Percentiles rank a stretch among this genome's conserved stretches.
Conservation (phyloP, 495 filamentous ascomycete genomes). For the Cercophora samala region DNA sequence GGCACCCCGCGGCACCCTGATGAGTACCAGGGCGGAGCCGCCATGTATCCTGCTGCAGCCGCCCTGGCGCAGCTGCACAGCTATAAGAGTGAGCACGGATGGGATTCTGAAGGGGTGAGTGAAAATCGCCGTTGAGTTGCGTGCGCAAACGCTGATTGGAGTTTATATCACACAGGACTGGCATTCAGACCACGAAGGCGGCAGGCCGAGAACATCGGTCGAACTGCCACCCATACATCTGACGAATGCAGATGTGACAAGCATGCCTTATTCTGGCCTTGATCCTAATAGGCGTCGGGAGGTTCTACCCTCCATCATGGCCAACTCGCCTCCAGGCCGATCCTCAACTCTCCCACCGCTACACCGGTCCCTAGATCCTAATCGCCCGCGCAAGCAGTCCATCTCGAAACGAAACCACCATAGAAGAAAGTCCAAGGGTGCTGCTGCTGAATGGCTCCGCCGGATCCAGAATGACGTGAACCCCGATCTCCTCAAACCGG, state of each 20-base stretch:
- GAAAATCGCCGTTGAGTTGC: not conserved
- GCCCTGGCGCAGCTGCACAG: conserved; percentile 81
- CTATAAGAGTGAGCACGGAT: conserved; percentile 74
- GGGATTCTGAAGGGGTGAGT: conserved; percentile 80
- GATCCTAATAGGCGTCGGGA: conserved; percentile 60
- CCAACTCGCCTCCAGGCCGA: conserved; percentile 76
- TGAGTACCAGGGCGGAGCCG: conserved; percentile 60
- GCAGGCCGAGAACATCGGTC: conserved; percentile 56
- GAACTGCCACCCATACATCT: conserved; percentile 72
- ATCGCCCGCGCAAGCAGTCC: conserved; percentile 76
- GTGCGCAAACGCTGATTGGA: not conserved
- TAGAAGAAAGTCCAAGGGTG: conserved; percentile 60
- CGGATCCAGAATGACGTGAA: conserved; percentile 46
- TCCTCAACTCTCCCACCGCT: conserved; percentile 82
- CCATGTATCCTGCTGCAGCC: conserved; percentile 68
- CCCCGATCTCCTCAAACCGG: conserved; percentile 55
- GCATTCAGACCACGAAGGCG: conserved; percentile 67
- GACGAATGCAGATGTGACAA: conserved; percentile 58
- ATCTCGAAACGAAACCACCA: conserved; percentile 77
- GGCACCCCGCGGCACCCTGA: conserved; percentile 70
- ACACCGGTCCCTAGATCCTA: conserved; percentile 58
- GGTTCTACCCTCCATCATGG: conserved; percentile 76
- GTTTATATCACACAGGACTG: conserved; percentile 51
- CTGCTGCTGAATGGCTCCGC: conserved; percentile 46
- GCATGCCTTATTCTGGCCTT: conserved; percentile 62